Percentiles rank a stretch among this genome's conserved stretches.
These are phyloP conservation scores for Magnusiomyces tetraspermus DNA, from an alignment of 1,139 yeast genomes.

Conservation along the genomic window DNA sequence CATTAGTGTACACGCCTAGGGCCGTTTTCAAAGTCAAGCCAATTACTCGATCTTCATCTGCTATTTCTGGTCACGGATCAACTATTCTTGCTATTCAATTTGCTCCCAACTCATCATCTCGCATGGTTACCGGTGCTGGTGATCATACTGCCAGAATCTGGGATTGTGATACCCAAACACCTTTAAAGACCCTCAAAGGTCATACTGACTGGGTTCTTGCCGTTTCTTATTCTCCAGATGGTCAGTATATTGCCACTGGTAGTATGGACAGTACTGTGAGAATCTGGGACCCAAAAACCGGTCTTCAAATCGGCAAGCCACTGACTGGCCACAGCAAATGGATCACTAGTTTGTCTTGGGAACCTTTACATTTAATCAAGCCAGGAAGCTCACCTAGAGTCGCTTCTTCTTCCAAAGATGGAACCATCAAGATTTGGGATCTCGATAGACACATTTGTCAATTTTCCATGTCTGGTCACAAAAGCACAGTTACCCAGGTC, in stretches of 20 bases:
- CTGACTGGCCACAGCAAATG: conserved; percentile 78
- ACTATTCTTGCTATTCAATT: conserved; percentile 87
- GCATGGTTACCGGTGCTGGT: conserved; percentile 95
- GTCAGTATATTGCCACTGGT: conserved; percentile 86
- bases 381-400: conserved; percentile 61
- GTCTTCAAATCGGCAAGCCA: conserved; percentile 65
- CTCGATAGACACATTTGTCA: conserved; percentile 58
- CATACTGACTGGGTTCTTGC: conserved; percentile 92
- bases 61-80: conserved; percentile 92
- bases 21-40: conserved; percentile 92
- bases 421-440: conserved; percentile 87
- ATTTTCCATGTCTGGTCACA: conserved; percentile 77
- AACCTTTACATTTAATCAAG: conserved; percentile 74
- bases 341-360: conserved; percentile 89
- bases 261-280: conserved; percentile 88
- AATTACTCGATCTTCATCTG: conserved; percentile 82
- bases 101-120: conserved; percentile 80
- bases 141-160: conserved; percentile 95
- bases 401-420: conserved; percentile 87
- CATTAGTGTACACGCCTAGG: conserved; percentile 85
- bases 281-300: conserved; percentile 75
- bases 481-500: conserved; percentile 83
- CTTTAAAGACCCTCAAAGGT: conserved; percentile 67
- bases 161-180: conserved; percentile 96
- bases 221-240: conserved; percentile 92